phyloP scores from a whole-genome alignment of 1,284 basidiomycete genomes.

The Rhodotorula sp. region DNA sequence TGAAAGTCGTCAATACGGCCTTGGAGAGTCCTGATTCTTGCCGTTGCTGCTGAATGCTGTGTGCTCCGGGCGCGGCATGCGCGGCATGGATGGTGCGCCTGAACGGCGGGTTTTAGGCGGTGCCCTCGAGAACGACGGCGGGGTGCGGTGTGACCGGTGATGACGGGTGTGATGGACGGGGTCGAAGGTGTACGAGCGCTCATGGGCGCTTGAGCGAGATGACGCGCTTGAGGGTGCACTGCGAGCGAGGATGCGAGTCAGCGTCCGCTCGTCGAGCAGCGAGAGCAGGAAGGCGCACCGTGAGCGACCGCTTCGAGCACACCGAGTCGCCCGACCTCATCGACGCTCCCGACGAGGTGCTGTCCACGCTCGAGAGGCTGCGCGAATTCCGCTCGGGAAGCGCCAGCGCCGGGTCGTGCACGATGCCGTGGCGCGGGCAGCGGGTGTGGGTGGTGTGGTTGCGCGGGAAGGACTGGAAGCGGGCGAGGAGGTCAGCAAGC shows the following conservation, averaged over 20 bases:
- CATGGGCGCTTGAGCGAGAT: background rate
- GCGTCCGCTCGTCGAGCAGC: background rate
- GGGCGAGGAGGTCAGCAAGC: background rate
- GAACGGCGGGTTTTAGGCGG: background rate
- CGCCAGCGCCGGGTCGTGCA: conserved; percentile 29
- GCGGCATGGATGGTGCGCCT: background rate
- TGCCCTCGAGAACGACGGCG: background rate
- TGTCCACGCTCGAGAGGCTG: background rate
- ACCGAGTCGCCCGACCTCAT: background rate
- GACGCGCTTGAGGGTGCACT: conserved; percentile 3
- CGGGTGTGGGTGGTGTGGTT: conserved; percentile 16
- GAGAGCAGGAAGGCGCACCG: background rate
- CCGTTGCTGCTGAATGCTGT: too few relatives aligned
- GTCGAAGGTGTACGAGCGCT: background rate
- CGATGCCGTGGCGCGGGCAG: conserved; percentile 35
- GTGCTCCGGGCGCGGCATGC: too few relatives aligned
- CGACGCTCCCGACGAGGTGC: background rate
- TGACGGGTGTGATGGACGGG: too few relatives aligned
- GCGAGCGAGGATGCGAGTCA: background rate
- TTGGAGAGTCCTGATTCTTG: too few relatives aligned
- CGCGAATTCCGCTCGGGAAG: conserved; percentile 29
- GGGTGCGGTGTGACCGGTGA: background rate
- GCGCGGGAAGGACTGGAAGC: conserved; percentile 25
- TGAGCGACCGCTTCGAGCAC: conserved; percentile 6
- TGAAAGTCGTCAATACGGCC: too few relatives aligned